These are phyloP conservation scores for Phytophthora pluvialis DNA, from an alignment of 352 stramenopile genomes.

Conservation along the genomic window DNA sequence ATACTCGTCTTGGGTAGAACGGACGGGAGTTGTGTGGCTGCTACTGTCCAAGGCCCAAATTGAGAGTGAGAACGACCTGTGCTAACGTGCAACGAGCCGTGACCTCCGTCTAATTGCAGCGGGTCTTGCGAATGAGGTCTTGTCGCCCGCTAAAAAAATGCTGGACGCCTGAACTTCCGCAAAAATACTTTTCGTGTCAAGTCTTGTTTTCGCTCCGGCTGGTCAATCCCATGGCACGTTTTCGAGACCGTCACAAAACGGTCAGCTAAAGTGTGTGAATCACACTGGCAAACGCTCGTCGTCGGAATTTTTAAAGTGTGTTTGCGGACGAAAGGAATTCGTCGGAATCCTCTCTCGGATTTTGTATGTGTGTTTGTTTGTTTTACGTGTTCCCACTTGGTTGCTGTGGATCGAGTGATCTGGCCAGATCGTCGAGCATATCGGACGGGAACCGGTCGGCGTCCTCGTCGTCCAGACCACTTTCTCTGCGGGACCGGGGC, in stretches of 20 bases:
- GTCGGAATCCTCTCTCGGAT: not conserved
- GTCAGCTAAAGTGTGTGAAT: not conserved
- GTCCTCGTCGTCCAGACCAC: slow-evolving; percentile 27
- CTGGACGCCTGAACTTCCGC: not conserved
- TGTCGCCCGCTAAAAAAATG: slow-evolving; percentile 32
- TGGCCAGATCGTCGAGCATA: slow-evolving; percentile 34
- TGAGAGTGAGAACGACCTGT: slow-evolving; percentile 29
- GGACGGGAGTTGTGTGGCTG: not conserved
- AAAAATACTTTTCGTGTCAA: slow-evolving; percentile 22
- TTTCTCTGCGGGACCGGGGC: slow-evolving; percentile 12
- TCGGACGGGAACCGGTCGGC: slow-evolving; percentile 28
- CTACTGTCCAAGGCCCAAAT: slow-evolving; percentile 16
- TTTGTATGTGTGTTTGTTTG: not conserved
- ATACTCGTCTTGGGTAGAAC: not conserved
- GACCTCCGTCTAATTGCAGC: slow-evolving; percentile 27
- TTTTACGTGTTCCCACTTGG: slow-evolving; percentile 12
- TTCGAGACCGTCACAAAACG: not conserved
- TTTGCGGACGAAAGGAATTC: not conserved
- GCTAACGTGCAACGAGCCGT: slow-evolving; percentile 1
- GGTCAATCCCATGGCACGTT: not conserved
- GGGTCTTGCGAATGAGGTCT: slow-evolving; percentile 21
- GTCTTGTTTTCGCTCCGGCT: not conserved
- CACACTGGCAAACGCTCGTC: too few species aligned
- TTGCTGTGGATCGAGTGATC: slow-evolving; percentile 25
- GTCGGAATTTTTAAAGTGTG: too few species aligned